Conservation (phyloP, 495 filamentous ascomycete species). For the Penicillium turbatum region DNA sequence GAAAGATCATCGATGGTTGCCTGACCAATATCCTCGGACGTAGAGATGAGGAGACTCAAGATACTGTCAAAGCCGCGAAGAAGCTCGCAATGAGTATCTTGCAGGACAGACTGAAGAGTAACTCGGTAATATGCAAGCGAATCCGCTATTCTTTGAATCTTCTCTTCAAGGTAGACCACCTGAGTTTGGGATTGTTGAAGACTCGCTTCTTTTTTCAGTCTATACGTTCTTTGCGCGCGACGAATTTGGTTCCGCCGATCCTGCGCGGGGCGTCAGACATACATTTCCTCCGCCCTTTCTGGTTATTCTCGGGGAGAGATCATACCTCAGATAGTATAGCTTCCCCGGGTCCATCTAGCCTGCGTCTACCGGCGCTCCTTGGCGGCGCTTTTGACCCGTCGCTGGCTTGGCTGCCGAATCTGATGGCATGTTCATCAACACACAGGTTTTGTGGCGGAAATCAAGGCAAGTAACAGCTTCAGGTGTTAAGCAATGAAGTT, state of each 20-base stretch:
- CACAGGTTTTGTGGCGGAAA: background rate
- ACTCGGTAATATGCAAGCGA: background rate
- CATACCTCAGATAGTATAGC: background rate
- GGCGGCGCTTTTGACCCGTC: background rate
- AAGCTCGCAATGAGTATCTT: background rate
- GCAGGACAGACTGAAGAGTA: background rate
- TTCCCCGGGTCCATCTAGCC: slow-evolving; percentile 1
- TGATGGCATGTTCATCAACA: background rate
- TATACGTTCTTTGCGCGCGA: slow-evolving; percentile 75
- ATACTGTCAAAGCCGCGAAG: background rate
- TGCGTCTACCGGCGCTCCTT: background rate
- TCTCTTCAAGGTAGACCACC: slow-evolving; percentile 54
- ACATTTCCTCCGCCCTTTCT: background rate
- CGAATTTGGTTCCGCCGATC: slow-evolving; percentile 73
- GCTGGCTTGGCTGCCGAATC: background rate
- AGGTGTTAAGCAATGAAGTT: too few species aligned
- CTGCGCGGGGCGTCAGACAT: background rate
- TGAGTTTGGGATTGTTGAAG: slow-evolving; percentile 62
- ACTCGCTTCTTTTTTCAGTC: slow-evolving; percentile 75
- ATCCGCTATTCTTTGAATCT: background rate
- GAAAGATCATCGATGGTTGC: background rate
- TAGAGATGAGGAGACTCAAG: background rate
- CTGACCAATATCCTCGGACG: background rate
- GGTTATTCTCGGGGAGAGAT: too few species aligned
- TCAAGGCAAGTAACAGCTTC: background rate